Evolutionary conservation across 768 basidiomycete genomes (phyloP).

Genomic region (Gloeophyllum trabeum): DNA sequence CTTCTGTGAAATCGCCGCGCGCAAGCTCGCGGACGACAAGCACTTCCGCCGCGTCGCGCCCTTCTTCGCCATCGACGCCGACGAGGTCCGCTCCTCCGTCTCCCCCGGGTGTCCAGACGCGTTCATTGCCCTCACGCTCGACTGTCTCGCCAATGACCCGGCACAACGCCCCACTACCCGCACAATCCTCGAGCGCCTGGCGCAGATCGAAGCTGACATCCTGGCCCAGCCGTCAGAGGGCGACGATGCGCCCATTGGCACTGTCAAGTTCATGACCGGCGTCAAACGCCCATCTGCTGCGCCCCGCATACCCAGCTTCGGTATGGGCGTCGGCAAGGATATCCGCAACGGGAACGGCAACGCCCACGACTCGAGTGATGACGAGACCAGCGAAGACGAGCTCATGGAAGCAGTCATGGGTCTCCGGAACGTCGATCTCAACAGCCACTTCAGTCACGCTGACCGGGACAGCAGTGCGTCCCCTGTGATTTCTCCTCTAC

Average conservation of each 20-base stretch:
- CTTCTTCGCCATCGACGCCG: constrained; percentile 62
- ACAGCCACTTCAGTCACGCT: constrained; percentile 33
- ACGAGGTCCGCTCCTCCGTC: constrained; percentile 59
- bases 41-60: constrained; percentile 74
- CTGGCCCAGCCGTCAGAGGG: constrained; percentile 51
- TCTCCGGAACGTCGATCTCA: constrained; percentile 39
- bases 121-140: constrained; percentile 67
- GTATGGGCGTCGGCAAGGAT: constrained; percentile 54
- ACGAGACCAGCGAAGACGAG: constrained; percentile 54
- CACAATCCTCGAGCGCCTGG: constrained; percentile 67
- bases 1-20: constrained; percentile 82
- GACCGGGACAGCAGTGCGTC: no score
- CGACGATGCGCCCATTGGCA: constrained; percentile 72
- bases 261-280: constrained; percentile 71
- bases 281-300: constrained; percentile 43
- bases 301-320: constrained; percentile 85
- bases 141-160: constrained; percentile 64
- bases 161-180: constrained; percentile 62
- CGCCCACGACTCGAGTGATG: constrained; percentile 11
- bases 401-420: constrained; percentile 47
- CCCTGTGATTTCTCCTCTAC: no score
- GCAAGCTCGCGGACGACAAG: constrained; percentile 76
- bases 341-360: constrained; percentile 22
- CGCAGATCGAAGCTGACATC: constrained; percentile 77
- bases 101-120: constrained; percentile 68